phyloP scores from a whole-genome alignment of 129 eudicot species.

The Flaveria linearis region DNA sequence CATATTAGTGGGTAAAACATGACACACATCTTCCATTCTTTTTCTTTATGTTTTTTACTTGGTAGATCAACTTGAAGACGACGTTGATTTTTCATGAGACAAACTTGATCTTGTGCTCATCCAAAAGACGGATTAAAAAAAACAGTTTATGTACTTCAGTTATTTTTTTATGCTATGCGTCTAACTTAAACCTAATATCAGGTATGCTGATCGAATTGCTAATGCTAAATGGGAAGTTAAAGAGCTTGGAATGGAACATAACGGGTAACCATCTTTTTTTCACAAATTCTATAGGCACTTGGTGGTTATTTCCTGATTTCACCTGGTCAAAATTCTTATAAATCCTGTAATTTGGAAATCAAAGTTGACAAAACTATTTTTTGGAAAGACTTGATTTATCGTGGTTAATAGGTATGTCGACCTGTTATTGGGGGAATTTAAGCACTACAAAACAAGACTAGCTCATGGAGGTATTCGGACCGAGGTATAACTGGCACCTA shows the following conservation, averaged over 20 bases:
- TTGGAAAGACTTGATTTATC: constrained; percentile 18
- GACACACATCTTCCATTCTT: constrained; percentile 16
- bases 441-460: constrained; percentile 91
- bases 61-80: constrained; percentile 11
- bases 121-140: neutral
- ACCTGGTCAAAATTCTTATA: constrained; percentile 8
- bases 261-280: constrained; percentile 57
- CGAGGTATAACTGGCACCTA: constrained; percentile 53
- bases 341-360: neutral
- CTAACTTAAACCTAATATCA: constrained; percentile 45
- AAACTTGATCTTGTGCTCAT: constrained; percentile 1
- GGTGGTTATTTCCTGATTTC: constrained; percentile 9
- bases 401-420: constrained; percentile 78
- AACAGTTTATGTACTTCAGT: neutral
- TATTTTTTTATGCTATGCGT: constrained; percentile 7
- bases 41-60: constrained; percentile 16
- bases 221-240: constrained; percentile 98
- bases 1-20: constrained; percentile 87
- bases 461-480: constrained; percentile 91
- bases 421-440: constrained; percentile 91
- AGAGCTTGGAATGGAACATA: constrained; percentile 97
- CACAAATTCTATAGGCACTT: neutral
- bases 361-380: constrained; percentile 10
- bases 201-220: constrained; percentile 94
- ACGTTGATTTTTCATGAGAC: neutral